A percentile compares a stretch with the other conserved stretches of the same genome.
phyloP scores from a whole-genome alignment of 23 red algal species.

The Chondrus crispus region DNA sequence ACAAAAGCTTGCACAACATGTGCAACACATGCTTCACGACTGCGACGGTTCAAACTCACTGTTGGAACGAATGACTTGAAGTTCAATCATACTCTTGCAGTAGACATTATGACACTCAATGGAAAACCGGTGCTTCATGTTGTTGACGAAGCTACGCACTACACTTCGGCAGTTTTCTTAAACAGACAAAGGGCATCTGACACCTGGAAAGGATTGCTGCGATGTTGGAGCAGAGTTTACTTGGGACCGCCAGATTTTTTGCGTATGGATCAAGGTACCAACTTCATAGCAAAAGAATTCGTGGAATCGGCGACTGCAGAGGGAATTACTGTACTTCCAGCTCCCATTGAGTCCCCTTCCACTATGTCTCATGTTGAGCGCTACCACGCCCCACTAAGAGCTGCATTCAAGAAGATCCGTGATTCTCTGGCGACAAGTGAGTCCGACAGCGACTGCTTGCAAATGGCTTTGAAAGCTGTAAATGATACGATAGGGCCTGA shows the following conservation, averaged over 20 bases:
- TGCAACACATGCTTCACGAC: neutral
- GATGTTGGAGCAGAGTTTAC: conserved; percentile 10
- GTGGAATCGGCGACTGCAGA: neutral
- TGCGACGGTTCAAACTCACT: conserved; percentile 28
- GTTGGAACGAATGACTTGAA: conserved; percentile 2
- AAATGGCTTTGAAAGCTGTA: conserved; percentile 4
- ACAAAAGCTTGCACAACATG: conserved; percentile 11
- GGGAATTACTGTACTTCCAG: neutral
- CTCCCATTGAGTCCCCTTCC: conserved; percentile 8
- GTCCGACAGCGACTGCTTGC: conserved; percentile 1
- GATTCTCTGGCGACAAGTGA: neutral
- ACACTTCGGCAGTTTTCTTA: neutral
- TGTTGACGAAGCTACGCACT: conserved; percentile 32
- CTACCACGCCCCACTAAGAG: neutral
- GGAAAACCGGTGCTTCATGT: conserved; percentile 12
- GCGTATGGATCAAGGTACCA: neutral
- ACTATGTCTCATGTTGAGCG: conserved; percentile 40
- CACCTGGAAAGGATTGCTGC: conserved; percentile 1
- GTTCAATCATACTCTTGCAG: conserved; percentile 45
- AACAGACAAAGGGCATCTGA: neutral
- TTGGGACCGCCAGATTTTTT: neutral
- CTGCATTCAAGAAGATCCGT: neutral
- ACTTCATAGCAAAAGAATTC: neutral
- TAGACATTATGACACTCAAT: conserved; percentile 18
- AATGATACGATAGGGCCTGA: conserved; percentile 27